Conservation (phyloP, 2,329 filamentous ascomycete species). For the Penicillium sp. region DNA sequence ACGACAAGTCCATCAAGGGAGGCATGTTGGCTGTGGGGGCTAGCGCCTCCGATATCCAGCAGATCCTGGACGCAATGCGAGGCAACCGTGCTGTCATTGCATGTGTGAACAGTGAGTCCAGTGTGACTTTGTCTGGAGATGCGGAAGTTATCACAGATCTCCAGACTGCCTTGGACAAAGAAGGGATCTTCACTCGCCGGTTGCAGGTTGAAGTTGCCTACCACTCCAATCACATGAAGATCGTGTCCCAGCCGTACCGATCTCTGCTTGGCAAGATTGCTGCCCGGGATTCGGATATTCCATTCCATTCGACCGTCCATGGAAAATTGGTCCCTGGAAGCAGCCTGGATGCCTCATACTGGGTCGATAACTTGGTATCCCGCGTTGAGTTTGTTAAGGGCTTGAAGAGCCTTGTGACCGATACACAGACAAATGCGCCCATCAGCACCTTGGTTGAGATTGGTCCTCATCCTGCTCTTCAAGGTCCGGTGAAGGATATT, state of each 20-base stretch:
- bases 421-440: background rate
- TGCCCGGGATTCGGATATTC: conserved; percentile 13
- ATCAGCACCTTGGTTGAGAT: conserved; percentile 20
- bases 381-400: conserved; percentile 24
- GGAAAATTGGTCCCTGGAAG: conserved; percentile 16
- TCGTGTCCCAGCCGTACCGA: conserved; percentile 18
- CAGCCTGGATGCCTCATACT: conserved; percentile 17
- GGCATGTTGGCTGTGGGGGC: conserved; percentile 31
- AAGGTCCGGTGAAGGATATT: conserved; percentile 20
- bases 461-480: conserved; percentile 23
- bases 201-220: conserved; percentile 31
- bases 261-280: conserved; percentile 20
- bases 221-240: conserved; percentile 32
- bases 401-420: conserved; percentile 13
- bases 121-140: conserved; percentile 26
- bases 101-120: conserved; percentile 27
- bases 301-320: conserved; percentile 23
- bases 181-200: conserved; percentile 27
- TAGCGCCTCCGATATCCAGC: conserved; percentile 16
- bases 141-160: conserved; percentile 21
- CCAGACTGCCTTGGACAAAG: conserved; percentile 14
- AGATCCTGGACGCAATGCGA: conserved; percentile 20
- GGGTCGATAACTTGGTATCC: conserved; percentile 24
- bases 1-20: conserved; percentile 16
- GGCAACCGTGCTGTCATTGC: conserved; percentile 22